Conservation (phyloP, 1,284 basidiomycete species). For the Trichosporon coremiiforme region DNA sequence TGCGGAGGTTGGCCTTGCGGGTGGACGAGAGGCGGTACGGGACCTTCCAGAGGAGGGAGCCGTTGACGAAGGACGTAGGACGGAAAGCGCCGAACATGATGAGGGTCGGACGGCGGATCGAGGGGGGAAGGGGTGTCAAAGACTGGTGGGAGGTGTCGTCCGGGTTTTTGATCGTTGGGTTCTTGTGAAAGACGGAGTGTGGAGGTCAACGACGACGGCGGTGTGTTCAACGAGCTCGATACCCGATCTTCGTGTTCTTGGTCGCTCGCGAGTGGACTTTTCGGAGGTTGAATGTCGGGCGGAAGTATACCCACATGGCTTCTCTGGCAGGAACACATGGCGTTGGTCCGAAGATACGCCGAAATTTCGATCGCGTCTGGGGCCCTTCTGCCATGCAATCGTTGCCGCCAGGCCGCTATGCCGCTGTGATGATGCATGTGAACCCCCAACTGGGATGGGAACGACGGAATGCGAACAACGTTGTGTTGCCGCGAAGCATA, state of each 20-base stretch:
- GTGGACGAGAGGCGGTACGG: conserved; percentile 90
- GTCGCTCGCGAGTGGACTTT: conserved; percentile 9
- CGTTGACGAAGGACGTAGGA: conserved; percentile 34
- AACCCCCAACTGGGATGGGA: background rate
- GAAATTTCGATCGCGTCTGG: background rate
- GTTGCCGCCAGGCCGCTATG: background rate
- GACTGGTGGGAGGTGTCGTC: background rate
- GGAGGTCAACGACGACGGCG: background rate
- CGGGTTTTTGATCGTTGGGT: background rate
- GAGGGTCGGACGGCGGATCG: no score
- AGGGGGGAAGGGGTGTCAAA: no score
- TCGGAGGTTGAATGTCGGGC: background rate
- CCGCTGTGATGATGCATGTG: background rate
- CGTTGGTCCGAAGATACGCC: background rate
- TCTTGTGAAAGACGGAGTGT: no score
- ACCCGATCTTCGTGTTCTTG: conserved; percentile 18
- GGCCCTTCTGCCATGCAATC: background rate
- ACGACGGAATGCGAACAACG: background rate
- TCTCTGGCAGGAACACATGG: no score
- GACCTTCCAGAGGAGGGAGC: conserved; percentile 65
- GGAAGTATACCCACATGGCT: no score
- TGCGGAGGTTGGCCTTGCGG: conserved; percentile 86
- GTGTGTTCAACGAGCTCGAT: background rate
- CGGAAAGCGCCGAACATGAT: conserved; percentile 52
- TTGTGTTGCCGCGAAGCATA: background rate